These are phyloP conservation scores for Phytophthora chlamydospora DNA, from an alignment of 352 stramenopile genomes.

Conservation along the genomic window DNA sequence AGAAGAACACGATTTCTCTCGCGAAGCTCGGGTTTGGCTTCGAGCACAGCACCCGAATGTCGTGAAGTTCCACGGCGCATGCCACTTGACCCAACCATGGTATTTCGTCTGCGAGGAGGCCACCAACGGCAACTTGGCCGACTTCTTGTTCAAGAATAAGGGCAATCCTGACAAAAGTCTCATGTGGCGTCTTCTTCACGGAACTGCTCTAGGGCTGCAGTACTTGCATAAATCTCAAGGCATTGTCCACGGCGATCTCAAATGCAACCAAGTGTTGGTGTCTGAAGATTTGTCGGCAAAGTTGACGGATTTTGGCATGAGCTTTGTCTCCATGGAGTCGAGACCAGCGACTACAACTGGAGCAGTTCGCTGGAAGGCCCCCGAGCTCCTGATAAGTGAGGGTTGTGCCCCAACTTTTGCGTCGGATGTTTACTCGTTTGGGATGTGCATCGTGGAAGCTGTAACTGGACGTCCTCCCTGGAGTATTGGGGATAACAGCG, in stretches of 20 bases:
- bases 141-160: not conserved
- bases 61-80: slow-evolving; percentile 18
- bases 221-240: slow-evolving; percentile 18
- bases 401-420: not conserved
- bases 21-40: slow-evolving; percentile 22
- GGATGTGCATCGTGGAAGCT: slow-evolving; percentile 16
- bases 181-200: slow-evolving; percentile 24
- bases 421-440: slow-evolving; percentile 20
- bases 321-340: slow-evolving; percentile 12
- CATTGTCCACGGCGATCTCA: slow-evolving; percentile 28
- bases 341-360: not conserved
- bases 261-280: slow-evolving; percentile 32
- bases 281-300: slow-evolving; percentile 11
- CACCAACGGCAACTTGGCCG: slow-evolving; percentile 1
- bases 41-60: slow-evolving; percentile 13
- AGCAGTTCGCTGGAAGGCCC: slow-evolving; percentile 15
- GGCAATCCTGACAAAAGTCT: not conserved
- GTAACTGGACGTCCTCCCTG: slow-evolving; percentile 2
- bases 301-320: slow-evolving; percentile 34
- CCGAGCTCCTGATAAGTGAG: slow-evolving; percentile 4
- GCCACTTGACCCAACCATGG: slow-evolving; percentile 9
- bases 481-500: not conserved
- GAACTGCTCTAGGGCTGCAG: slow-evolving; percentile 20
- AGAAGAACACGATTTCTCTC: slow-evolving; percentile 30
- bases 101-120: slow-evolving; percentile 31